Evolutionary conservation across 768 basidiomycete species (phyloP).

Genomic region (Guyanaporus albipodus): DNA sequence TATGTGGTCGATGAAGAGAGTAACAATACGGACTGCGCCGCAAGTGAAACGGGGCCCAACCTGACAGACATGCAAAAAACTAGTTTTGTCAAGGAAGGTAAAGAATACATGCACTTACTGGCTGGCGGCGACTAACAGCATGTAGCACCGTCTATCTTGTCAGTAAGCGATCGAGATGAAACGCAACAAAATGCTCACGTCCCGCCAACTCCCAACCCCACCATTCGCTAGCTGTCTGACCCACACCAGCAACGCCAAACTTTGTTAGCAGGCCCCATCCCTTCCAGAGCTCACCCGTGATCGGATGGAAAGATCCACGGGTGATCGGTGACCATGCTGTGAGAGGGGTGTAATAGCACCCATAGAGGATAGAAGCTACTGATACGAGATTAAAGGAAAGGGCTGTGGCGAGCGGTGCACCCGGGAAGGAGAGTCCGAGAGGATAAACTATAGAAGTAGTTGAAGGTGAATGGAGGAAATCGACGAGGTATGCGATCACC

Average conservation of each 20-base stretch:
- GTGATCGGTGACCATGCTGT: conserved; percentile 69
- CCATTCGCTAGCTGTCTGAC: conserved; percentile 89
- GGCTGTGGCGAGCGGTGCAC: conserved; percentile 87
- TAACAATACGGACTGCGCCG: conserved; percentile 83
- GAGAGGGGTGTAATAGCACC: conserved; percentile 52
- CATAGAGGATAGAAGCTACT: conserved; percentile 57
- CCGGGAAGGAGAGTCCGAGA: conserved; percentile 82
- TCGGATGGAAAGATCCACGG: conserved; percentile 36
- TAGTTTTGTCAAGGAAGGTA: not conserved
- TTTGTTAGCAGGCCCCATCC: conserved; percentile 64
- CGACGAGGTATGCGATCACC: conserved; percentile 5
- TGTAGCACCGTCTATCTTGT: not conserved
- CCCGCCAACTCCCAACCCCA: conserved; percentile 94
- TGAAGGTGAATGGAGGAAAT: conserved; percentile 1
- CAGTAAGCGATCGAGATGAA: not conserved
- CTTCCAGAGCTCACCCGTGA: conserved; percentile 60
- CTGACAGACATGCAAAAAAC: conserved; percentile 35
- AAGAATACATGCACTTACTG: conserved; percentile 32
- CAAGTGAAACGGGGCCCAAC: conserved; percentile 75
- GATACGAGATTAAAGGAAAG: conserved; percentile 87
- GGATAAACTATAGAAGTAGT: conserved; percentile 31
- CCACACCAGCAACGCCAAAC: conserved; percentile 77
- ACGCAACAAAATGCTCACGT: conserved; percentile 19
- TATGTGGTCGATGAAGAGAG: conserved; percentile 72
- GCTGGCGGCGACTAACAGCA: conserved; percentile 46